Evolutionary conservation across 768 basidiomycete genomes (phyloP).

Genomic region (Pisolithus tinctorius): DNA sequence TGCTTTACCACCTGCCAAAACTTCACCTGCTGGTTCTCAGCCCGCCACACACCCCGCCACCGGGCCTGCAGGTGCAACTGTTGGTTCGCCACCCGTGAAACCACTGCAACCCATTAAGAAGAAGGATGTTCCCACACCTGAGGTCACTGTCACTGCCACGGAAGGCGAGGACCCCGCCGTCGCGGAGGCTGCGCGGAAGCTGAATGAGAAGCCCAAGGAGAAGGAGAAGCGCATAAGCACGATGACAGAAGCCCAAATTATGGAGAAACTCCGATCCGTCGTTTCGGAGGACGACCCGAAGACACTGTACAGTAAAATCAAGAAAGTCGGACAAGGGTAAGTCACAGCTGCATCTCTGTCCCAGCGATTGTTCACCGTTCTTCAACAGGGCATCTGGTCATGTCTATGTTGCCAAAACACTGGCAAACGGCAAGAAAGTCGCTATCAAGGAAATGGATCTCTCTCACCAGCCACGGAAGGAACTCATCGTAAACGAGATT

Average conservation of each 20-base stretch:
- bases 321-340: constrained; percentile 98
- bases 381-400: constrained; percentile 83
- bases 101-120: constrained; percentile 75
- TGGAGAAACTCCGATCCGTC: constrained; percentile 91
- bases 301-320: constrained; percentile 88
- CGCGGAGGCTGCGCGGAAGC: constrained; percentile 65
- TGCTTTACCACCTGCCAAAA: constrained; percentile 40
- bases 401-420: constrained; percentile 93
- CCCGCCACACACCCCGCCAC: constrained; percentile 40
- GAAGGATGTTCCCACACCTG: constrained; percentile 27
- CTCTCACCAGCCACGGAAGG: constrained; percentile 90
- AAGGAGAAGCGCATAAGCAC: constrained; percentile 87
- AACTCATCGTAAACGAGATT: constrained; percentile 96
- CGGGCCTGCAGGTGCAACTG: constrained; percentile 44
- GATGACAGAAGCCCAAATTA: constrained; percentile 96
- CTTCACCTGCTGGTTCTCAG: constrained; percentile 34
- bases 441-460: constrained; percentile 99
- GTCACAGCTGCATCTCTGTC: constrained; percentile 24
- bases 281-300: constrained; percentile 87
- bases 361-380: constrained; percentile 9
- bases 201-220: constrained; percentile 46
- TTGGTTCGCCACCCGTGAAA: constrained; percentile 58
- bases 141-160: constrained; percentile 46
- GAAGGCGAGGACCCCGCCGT: constrained; percentile 42
- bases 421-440: constrained; percentile 78